These are phyloP conservation scores for Harringtonia aguacate DNA, from an alignment of 2,329 filamentous ascomycete species.

Conservation along the genomic window DNA sequence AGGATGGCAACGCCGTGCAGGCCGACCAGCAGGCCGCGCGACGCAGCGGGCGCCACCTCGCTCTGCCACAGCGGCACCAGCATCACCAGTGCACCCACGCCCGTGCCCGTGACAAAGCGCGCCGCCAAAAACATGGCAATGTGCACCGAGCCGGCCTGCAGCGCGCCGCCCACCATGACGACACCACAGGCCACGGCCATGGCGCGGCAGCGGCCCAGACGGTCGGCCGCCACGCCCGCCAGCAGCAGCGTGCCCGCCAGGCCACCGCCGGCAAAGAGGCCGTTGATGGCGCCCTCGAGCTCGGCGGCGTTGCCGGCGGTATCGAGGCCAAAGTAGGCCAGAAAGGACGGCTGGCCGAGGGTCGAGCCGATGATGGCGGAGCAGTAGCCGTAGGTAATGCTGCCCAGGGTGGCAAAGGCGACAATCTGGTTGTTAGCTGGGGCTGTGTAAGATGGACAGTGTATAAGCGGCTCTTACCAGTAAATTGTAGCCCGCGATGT, in stretches of 20 bases:
- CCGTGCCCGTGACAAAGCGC: constrained; percentile 6
- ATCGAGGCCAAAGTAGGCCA: background rate
- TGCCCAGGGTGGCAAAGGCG: too few relatives aligned
- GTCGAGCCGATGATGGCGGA: constrained; percentile 3
- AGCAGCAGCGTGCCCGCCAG: constrained; percentile 1
- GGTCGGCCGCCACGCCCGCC: background rate
- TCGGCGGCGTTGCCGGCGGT: background rate
- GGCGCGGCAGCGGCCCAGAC: constrained; percentile 23
- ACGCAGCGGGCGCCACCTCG: constrained; percentile 23
- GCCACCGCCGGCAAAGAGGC: constrained; percentile 2
- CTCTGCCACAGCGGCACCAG: constrained; percentile 13
- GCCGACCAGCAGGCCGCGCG: constrained; percentile 6
- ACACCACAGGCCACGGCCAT: constrained; percentile 22
- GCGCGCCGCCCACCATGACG: constrained; percentile 16
- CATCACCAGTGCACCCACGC: constrained; percentile 18
- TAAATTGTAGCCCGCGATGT: too few relatives aligned
- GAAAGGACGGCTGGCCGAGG: constrained; percentile 3
- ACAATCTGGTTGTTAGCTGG: too few relatives aligned
- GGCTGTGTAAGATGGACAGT: too few relatives aligned
- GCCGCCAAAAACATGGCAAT: constrained; percentile 17
- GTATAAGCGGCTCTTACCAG: too few relatives aligned
- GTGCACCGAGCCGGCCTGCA: constrained; percentile 18
- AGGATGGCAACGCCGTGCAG: constrained; percentile 20
- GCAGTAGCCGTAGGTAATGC: constrained; percentile 1
- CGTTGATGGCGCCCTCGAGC: constrained; percentile 3